phyloP scores from a whole-genome alignment of 306 rosid species.

The Dryas alaskensis region DNA sequence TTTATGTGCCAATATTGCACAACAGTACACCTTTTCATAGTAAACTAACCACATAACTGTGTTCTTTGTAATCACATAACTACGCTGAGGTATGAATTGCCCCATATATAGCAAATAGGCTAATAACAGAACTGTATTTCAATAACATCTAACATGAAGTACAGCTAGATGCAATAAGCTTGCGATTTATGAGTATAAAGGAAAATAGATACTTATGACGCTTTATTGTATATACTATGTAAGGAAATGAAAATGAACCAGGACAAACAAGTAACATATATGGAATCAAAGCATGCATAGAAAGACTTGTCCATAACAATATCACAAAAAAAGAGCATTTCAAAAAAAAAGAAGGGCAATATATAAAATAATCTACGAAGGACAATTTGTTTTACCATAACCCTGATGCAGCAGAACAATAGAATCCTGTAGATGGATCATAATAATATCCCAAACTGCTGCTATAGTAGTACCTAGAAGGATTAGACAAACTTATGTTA shows the following conservation, averaged over 20 bases:
- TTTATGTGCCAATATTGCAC: too few relatives aligned
- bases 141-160: too few relatives aligned
- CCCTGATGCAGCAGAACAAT: constrained; percentile 30
- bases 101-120: too few relatives aligned
- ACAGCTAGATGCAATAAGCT: not conserved
- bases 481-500: not conserved
- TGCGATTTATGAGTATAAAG: not conserved
- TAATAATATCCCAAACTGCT: constrained; percentile 30
- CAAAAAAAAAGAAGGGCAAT: not conserved
- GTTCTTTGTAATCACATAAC: too few relatives aligned
- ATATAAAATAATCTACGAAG: not conserved
- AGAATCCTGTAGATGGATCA: constrained; percentile 29
- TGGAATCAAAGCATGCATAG: too few relatives aligned
- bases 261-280: not conserved
- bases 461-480: constrained; percentile 24
- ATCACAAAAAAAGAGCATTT: not conserved
- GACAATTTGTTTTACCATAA: constrained; percentile 13
- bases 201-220: not conserved
- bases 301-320: not conserved
- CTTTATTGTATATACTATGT: not conserved
- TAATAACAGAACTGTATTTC: too few relatives aligned
- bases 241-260: not conserved
- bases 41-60: too few relatives aligned
- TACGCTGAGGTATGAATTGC: too few relatives aligned
- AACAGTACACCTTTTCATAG: too few relatives aligned